Evolutionary conservation across 768 basidiomycete species (phyloP).

Genomic region (Rhizopogon roseolus): DNA sequence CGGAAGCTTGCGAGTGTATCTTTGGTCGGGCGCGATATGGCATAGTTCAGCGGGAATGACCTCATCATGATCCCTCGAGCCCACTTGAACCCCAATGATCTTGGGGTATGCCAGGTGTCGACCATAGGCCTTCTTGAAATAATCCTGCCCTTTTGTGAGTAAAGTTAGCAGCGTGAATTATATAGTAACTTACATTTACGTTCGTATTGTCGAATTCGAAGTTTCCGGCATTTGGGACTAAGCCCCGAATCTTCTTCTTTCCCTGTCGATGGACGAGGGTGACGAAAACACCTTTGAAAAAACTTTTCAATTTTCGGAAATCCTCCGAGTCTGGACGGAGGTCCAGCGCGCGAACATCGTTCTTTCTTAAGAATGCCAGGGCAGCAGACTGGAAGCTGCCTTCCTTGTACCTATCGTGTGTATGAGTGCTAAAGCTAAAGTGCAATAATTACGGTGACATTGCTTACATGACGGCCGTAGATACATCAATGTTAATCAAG

Average conservation of each 20-base stretch:
- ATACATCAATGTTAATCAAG: slow-evolving; percentile 43
- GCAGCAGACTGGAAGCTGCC: slow-evolving; percentile 25
- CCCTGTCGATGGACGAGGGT: slow-evolving; percentile 21
- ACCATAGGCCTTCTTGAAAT: slow-evolving; percentile 33
- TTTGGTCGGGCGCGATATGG: slow-evolving; percentile 38
- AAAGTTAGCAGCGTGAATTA: background rate
- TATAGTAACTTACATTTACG: slow-evolving; percentile 30
- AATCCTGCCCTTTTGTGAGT: slow-evolving; percentile 27
- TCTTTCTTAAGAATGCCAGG: slow-evolving; percentile 20
- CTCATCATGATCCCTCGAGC: slow-evolving; percentile 24
- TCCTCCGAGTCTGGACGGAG: slow-evolving; percentile 14
- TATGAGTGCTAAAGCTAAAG: background rate
- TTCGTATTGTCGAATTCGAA: slow-evolving; percentile 36
- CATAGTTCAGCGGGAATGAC: slow-evolving; percentile 50
- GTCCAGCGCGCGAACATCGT: slow-evolving; percentile 25
- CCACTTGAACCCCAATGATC: slow-evolving; percentile 33
- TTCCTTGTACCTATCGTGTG: slow-evolving; percentile 19
- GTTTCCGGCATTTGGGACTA: slow-evolving; percentile 34
- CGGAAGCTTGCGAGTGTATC: slow-evolving; percentile 42
- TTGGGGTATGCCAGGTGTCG: slow-evolving; percentile 28
- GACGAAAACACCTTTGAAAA: slow-evolving; percentile 33
- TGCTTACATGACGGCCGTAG: slow-evolving; percentile 40
- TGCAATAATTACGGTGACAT: background rate
- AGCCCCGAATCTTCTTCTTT: slow-evolving; percentile 31
- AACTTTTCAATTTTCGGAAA: slow-evolving; percentile 31